Evolutionary conservation across 345 rosid species (phyloP), one percentile per base, ranked within the genome.

Genomic region (Eucalyptus curtisii): DNA sequence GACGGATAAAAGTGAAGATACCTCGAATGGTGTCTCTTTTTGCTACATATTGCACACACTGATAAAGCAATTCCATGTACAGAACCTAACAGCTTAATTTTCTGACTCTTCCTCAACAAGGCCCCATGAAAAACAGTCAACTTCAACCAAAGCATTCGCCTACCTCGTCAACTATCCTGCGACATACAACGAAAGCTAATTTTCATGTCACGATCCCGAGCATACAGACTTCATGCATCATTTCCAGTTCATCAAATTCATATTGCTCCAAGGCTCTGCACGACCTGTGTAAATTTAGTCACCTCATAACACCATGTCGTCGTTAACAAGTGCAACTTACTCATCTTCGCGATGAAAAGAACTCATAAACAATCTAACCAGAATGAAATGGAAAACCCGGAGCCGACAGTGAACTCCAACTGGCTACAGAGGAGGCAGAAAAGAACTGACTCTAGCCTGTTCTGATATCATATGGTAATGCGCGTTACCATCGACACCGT

Each of bases 21-120:
- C 79, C 2, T n/a, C 20, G 6, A 7, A 66, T 1, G 0, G 8
- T n/a, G 76, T 31, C 1, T 66, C 20, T 1, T 66, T 15, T 31
- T 11, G 0, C 79, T 31, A 8, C 40, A 66, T 66, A 2, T 16
- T 1, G 40, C 11, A 7, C 76, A 7, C 40, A 0, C 31, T 61
- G 33, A 30, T 31, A 7, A 66, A 0, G 79, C 79, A 66, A 7
- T 66, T 66, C 0, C 40, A n/a, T 4, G 40, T 66, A 66, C 76
- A n/a, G 11, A 68, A 68, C 1, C 0, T 8, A 68, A 15, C 42
- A 16, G 19, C 71, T 64, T 1, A 31, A 2, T 66, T 66, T 66
- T 66, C 42, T 16, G 79, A 66, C 79, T 66, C 71, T 16, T 7
- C 42, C 40, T n/a, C 10, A 33, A 8, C 44, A 2, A 68, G 42